phyloP scores from a whole-genome alignment of 257 asterid species.

The Solanum acaule region DNA sequence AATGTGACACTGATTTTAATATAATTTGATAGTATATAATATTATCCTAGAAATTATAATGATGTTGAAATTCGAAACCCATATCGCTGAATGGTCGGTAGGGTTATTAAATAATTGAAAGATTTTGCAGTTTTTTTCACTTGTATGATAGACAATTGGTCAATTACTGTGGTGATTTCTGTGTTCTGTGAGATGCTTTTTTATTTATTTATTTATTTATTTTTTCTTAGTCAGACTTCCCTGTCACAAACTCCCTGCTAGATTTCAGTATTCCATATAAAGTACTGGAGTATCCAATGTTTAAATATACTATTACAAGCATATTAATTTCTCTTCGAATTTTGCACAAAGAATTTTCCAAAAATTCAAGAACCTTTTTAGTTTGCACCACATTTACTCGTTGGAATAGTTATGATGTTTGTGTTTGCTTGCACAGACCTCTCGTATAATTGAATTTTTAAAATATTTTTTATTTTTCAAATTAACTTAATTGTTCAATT shows the following conservation, averaged over 20 bases:
- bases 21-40: background rate
- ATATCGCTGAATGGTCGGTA: constrained; percentile 29
- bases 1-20: constrained; percentile 28
- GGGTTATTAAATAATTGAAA: constrained; percentile 16
- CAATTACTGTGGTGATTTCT: background rate
- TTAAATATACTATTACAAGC: background rate
- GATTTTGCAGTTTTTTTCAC: background rate
- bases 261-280: background rate
- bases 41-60: background rate
- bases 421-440: background rate
- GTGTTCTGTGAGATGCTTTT: background rate
- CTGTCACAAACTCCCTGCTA: background rate
- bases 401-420: background rate
- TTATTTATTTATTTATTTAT: background rate
- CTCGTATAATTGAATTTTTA: too few relatives aligned
- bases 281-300: background rate
- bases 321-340: background rate
- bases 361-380: background rate
- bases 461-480: too few relatives aligned
- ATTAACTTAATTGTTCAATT: too few relatives aligned
- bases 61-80: constrained; percentile 21
- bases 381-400: background rate
- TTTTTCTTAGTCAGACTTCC: background rate
- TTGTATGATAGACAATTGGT: background rate
- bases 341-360: background rate